Evolutionary conservation across 176 grass and related monocot species (phyloP).

Genomic region (Bolboschoenus planiculmis): DNA sequence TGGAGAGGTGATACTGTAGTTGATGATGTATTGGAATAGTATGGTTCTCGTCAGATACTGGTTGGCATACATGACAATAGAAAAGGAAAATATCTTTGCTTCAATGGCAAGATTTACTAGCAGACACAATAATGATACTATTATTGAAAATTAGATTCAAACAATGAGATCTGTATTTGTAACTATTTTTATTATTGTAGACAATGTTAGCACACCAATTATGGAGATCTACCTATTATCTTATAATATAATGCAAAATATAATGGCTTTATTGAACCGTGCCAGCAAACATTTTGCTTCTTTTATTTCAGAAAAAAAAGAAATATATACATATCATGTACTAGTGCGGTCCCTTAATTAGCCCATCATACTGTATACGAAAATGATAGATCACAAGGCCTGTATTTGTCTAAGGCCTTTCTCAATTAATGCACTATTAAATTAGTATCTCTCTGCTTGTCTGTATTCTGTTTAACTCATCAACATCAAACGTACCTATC

Average conservation of each 20-base stretch:
- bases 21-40: neutral
- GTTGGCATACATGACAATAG: neutral
- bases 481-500: neutral
- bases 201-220: neutral
- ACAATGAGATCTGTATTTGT: neutral
- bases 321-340: neutral
- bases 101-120: neutral
- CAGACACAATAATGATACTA: neutral
- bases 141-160: neutral
- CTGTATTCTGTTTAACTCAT: neutral
- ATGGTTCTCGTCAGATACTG: neutral
- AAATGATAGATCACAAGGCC: neutral
- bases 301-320: neutral
- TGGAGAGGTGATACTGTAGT: neutral
- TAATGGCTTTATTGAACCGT: neutral
- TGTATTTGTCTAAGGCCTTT: neutral
- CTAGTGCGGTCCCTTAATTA: neutral
- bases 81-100: neutral
- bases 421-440: neutral
- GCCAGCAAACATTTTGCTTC: neutral
- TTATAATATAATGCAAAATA: no score
- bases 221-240: neutral
- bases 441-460: neutral
- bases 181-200: neutral
- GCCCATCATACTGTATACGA: neutral